A percentile compares a stretch with the other conserved stretches of the same genome.
These are phyloP conservation scores for Auriscalpium orientale DNA, from an alignment of 768 basidiomycete genomes.

Conservation along the genomic window DNA sequence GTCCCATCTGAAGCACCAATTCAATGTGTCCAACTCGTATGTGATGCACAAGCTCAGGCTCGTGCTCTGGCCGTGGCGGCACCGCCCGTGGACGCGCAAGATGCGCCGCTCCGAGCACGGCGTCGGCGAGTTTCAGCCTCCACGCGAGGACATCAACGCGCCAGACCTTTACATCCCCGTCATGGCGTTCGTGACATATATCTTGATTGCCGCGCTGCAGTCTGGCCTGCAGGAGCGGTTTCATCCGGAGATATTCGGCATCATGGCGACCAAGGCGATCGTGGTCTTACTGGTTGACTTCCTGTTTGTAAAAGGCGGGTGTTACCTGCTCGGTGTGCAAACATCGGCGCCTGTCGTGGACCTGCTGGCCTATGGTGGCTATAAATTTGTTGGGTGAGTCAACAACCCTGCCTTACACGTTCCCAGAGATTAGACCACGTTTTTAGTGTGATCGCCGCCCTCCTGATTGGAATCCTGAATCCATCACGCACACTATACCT, in stretches of 20 bases:
- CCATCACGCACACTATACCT: constrained; percentile 57
- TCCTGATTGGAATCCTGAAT: constrained; percentile 64
- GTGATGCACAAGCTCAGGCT: constrained; percentile 84
- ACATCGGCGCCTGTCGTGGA: constrained; percentile 67
- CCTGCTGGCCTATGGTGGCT: constrained; percentile 87
- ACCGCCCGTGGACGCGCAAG: constrained; percentile 79
- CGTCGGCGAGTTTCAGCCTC: constrained; percentile 74
- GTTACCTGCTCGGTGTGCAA: constrained; percentile 87
- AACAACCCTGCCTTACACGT: not conserved
- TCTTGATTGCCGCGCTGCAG: constrained; percentile 79
- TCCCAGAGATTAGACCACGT: not conserved
- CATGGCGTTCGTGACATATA: constrained; percentile 87
- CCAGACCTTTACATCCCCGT: constrained; percentile 97
- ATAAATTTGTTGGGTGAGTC: constrained; percentile 92
- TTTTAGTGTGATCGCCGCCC: constrained; percentile 73
- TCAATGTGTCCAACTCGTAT: constrained; percentile 95
- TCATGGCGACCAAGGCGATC: constrained; percentile 77
- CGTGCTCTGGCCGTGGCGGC: constrained; percentile 92
- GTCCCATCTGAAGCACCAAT: constrained; percentile 76
- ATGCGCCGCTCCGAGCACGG: constrained; percentile 55
- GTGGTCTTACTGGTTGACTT: constrained; percentile 86
- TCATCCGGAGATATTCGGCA: constrained; percentile 83
- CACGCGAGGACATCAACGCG: constrained; percentile 90
- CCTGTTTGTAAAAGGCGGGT: constrained; percentile 81
- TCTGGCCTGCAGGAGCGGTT: constrained; percentile 80